A percentile compares a stretch with the other conserved stretches of the same genome.
Evolutionary conservation across 1,139 yeast species (phyloP).

Genomic region (Taphrina deformans): DNA sequence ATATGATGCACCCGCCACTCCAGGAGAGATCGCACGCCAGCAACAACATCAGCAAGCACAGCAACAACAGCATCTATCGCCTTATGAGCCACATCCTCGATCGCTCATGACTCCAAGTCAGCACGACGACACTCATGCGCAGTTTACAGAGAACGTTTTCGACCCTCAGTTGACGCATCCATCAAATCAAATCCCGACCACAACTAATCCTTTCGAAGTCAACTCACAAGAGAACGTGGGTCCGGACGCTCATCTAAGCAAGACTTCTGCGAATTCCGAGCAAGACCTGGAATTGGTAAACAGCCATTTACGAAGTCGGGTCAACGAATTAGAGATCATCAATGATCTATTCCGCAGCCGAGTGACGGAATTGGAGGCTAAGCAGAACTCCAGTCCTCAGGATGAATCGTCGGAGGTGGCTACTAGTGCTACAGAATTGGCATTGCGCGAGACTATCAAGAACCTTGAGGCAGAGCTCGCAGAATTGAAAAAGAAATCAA

Average conservation of each 20-base stretch:
- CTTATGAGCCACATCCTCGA: conserved; percentile 17
- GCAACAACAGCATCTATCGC: conserved; percentile 30
- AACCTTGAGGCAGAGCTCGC: background rate
- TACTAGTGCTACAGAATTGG: background rate
- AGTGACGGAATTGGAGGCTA: conserved; percentile 69
- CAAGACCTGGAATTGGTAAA: conserved; percentile 18
- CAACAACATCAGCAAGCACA: conserved; percentile 30
- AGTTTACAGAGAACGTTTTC: conserved; percentile 17
- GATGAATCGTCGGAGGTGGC: background rate
- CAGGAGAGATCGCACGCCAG: conserved; percentile 24
- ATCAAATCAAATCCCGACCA: conserved; percentile 2
- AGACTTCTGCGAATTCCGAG: conserved; percentile 34
- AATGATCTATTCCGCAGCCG: conserved; percentile 82
- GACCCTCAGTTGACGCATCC: conserved; percentile 15
- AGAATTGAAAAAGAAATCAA: background rate
- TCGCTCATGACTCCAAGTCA: conserved; percentile 36
- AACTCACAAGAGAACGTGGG: background rate
- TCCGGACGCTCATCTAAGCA: conserved; percentile 36
- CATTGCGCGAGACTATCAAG: background rate
- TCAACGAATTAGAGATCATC: conserved; percentile 85
- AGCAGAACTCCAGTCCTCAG: background rate
- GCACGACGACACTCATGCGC: conserved; percentile 35
- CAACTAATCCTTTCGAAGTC: background rate
- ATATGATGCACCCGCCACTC: conserved; percentile 21
- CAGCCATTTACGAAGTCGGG: conserved; percentile 60